A percentile compares a stretch with the other conserved stretches of the same genome.
phyloP scores from a whole-genome alignment of 2,329 filamentous ascomycete species.

The Teratosphaeriaceae sp. region DNA sequence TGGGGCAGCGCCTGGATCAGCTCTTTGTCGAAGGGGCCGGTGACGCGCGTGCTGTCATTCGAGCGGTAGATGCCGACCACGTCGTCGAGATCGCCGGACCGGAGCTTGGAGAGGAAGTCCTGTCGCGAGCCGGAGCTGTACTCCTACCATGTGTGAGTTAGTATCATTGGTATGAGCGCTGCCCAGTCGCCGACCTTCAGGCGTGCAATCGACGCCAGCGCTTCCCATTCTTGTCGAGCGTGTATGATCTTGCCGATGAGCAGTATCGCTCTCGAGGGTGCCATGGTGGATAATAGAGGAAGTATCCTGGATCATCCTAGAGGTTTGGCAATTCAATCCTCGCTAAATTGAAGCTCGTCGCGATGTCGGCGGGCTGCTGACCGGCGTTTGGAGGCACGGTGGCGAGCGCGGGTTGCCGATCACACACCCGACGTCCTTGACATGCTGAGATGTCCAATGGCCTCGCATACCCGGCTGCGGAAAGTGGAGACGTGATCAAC shows the following conservation, averaged over 20 bases:
- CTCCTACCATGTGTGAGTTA: slow-evolving; percentile 36
- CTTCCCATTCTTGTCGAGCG: slow-evolving; percentile 41
- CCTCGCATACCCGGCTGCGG: too few species aligned
- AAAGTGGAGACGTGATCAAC: too few species aligned
- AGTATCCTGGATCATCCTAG: not conserved
- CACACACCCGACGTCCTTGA: too few species aligned
- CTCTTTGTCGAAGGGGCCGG: slow-evolving; percentile 41
- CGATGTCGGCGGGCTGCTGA: too few species aligned
- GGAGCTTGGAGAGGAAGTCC: slow-evolving; percentile 50
- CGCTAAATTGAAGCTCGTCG: too few species aligned
- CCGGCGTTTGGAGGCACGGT: too few species aligned
- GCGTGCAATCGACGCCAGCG: slow-evolving; percentile 25
- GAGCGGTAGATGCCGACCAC: slow-evolving; percentile 53
- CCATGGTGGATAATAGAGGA: too few species aligned
- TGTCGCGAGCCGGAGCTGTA: slow-evolving; percentile 47
- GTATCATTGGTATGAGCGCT: not conserved
- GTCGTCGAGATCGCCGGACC: slow-evolving; percentile 48
- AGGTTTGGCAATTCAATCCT: not conserved
- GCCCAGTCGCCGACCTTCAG: slow-evolving; percentile 21
- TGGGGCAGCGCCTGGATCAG: slow-evolving; percentile 36
- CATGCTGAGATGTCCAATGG: too few species aligned
- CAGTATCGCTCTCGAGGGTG: slow-evolving; percentile 30
- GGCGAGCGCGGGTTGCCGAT: too few species aligned
- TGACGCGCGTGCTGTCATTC: slow-evolving; percentile 46
- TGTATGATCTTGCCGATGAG: slow-evolving; percentile 41